These are phyloP conservation scores for Globisporangium takayamanum DNA, from an alignment of 352 stramenopile genomes.

Conservation along the genomic window DNA sequence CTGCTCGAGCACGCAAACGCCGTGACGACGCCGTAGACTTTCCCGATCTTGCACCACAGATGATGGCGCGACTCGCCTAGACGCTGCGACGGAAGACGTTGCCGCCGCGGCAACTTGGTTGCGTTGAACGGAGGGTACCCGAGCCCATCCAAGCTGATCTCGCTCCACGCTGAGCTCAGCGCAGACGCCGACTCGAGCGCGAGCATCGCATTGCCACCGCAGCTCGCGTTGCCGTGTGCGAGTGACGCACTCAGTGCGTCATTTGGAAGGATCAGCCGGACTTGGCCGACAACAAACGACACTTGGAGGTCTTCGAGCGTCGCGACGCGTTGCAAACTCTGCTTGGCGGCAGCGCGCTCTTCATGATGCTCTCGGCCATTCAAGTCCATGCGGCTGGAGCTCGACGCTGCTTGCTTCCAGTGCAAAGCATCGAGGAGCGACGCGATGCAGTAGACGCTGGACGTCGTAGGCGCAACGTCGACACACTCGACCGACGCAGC, in stretches of 20 bases:
- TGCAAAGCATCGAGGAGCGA: conserved; percentile 10
- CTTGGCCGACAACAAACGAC: conserved; percentile 37
- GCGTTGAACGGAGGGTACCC: conserved; percentile 75
- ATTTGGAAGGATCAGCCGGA: conserved; percentile 47
- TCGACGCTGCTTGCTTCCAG: neutral
- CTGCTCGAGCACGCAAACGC: conserved; percentile 15
- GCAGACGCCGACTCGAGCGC: conserved; percentile 46
- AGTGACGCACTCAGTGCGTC: conserved; percentile 30
- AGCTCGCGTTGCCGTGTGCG: conserved; percentile 5
- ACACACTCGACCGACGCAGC: conserved; percentile 38
- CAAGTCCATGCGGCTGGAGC: neutral
- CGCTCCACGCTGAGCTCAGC: conserved; percentile 31
- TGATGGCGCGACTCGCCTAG: conserved; percentile 34
- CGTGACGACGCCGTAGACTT: conserved; percentile 37
- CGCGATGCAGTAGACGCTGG: conserved; percentile 35
- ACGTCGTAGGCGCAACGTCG: conserved; percentile 40
- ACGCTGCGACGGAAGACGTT: conserved; percentile 35
- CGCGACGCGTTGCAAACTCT: neutral
- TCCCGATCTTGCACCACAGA: conserved; percentile 37
- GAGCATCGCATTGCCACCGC: conserved; percentile 26
- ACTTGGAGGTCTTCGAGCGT: conserved; percentile 24
- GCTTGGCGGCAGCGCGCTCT: too few species aligned
- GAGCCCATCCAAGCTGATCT: conserved; percentile 63
- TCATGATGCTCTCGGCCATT: neutral
- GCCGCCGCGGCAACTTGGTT: conserved; percentile 46